Conservation (phyloP, 2,329 filamentous ascomycete species). For the Emmonsiellopsis sp. region DNA sequence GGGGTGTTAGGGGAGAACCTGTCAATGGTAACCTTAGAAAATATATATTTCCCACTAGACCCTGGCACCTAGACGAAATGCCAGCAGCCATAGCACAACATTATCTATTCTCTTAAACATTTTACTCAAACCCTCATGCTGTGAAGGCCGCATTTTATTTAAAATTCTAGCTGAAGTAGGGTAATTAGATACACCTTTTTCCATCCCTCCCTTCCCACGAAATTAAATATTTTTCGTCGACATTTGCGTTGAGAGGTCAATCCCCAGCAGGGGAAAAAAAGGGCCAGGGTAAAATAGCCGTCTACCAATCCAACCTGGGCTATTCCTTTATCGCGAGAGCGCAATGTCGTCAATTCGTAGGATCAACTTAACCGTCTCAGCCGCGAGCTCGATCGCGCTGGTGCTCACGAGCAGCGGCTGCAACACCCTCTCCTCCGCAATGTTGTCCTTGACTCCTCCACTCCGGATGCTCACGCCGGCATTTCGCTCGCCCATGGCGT, state of each 20-base stretch:
- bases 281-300: not conserved
- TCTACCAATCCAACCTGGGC: not conserved
- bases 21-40: no score
- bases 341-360: constrained; percentile 61
- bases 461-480: constrained; percentile 98
- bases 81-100: no score
- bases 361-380: constrained; percentile 97
- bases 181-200: constrained; percentile 1
- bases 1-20: no score
- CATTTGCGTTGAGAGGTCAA: not conserved
- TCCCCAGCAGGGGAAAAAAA: not conserved
- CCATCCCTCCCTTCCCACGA: not conserved
- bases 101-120: not conserved
- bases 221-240: not conserved
- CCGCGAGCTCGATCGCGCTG: constrained; percentile 91
- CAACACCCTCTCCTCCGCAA: constrained; percentile 91
- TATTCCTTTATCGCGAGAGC: constrained; percentile 34
- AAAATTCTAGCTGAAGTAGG: not conserved
- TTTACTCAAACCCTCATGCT: no score
- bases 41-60: no score
- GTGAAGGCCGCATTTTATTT: not conserved
- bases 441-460: constrained; percentile 93
- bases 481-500: constrained; percentile 90
- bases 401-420: constrained; percentile 95
- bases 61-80: accelerated